Conservation (phyloP, 371 early-diverging fungal species). For the Scutellospora calospora region DNA sequence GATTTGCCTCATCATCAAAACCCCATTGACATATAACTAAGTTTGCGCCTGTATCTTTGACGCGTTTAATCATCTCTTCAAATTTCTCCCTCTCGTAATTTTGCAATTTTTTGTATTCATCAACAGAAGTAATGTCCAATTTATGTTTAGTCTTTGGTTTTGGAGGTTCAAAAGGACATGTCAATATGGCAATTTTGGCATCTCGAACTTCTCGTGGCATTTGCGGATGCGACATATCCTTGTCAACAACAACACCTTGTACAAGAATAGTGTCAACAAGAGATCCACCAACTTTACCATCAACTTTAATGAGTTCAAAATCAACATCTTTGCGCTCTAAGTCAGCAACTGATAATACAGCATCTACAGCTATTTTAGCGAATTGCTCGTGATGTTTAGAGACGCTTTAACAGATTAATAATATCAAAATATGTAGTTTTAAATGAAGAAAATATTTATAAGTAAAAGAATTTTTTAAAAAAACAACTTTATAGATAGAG, state of each 20-base stretch:
- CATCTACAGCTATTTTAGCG: constrained; percentile 98
- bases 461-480: not conserved
- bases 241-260: constrained; percentile 98
- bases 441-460: not conserved
- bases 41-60: constrained; percentile 98
- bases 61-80: constrained; percentile 95
- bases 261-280: constrained; percentile 94
- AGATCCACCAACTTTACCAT: constrained; percentile 98
- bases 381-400: constrained; percentile 97
- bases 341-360: constrained; percentile 98
- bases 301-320: constrained; percentile 99
- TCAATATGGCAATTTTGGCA: constrained; percentile 98
- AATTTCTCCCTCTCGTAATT: constrained; percentile 97
- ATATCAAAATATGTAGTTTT: not conserved
- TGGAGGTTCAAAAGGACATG: constrained; percentile 99
- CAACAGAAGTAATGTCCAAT: constrained; percentile 96
- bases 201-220: constrained; percentile 98
- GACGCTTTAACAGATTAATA: constrained; percentile 69
- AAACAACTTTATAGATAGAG: too few relatives aligned
- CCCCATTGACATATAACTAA: constrained; percentile 99
- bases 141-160: constrained; percentile 99
- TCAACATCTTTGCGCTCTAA: constrained; percentile 99
- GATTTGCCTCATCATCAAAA: constrained; percentile 99
- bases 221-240: constrained; percentile 99
- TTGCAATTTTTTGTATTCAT: constrained; percentile 97